Base-by-base conservation (phyloP, 139 green algal species). In the Chlamydomonas sp. region DNA sequence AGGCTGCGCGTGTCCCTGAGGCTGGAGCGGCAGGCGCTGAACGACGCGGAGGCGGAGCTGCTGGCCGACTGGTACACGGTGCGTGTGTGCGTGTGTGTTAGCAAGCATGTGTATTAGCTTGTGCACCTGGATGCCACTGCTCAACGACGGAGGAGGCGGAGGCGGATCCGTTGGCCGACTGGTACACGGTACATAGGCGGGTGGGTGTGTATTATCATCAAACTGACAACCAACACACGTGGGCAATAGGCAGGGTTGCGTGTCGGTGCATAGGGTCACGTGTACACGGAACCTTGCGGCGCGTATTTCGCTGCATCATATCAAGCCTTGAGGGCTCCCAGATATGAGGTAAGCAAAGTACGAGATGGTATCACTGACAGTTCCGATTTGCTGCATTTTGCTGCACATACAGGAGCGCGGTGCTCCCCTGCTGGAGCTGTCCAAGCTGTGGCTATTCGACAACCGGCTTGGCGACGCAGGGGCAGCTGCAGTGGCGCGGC, bases 391-490 rank as follows among this genome's bases (percentile, higher is more conserved):
- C 64, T 31, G 63, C 20, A 49, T 49, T 49, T 49, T 49, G 31
- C 31, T 49, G 31, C 31, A 49, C 31, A 49, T 63, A 15, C 89
- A 92, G 86, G 90, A 93, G 84, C 82, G 90, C 60, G 86, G 16
- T 3, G 62, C 60, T 4, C 4, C n/a, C 0, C 71, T 84, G n/a
- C 16, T 93, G 31, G 69, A 88, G 68, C 58, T 91, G 2, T 71
- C 79, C 66, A 96, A 96, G 91, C 92, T 96, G 82, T 96, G 95
- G 95, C 92, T 97, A 57, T 97, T 96, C 84, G 92, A 96, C 88
- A 97, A 97, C 87, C 49, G 84, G 16, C 82, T 97, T 14, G 88
- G 89, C 0, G 95, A 97, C 72, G 85, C 31, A 1, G 95, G 94
- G 2, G 95, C 93, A 1, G 86, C 67, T n/a, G 83, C 90, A 12